Evolutionary conservation across 2,329 filamentous ascomycete genomes (phyloP).

Genomic region (Talaromyces amestolkiae): DNA sequence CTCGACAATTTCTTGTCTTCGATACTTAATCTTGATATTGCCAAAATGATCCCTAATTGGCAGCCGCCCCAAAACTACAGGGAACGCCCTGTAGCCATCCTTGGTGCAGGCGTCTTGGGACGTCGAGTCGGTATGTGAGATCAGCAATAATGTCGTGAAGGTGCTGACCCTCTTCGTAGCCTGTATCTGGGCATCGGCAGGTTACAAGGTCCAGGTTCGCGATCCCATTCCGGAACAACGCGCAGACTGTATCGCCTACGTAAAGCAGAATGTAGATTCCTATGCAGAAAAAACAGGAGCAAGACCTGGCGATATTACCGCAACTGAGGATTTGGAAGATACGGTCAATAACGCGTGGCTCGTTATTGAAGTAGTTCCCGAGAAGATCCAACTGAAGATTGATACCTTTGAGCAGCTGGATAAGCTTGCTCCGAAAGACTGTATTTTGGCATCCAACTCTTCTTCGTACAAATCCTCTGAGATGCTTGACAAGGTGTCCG

Average conservation of each 20-base stretch:
- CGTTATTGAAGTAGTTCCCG: slow-evolving; percentile 2
- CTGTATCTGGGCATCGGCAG: slow-evolving; percentile 35
- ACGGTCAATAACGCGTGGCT: neutral
- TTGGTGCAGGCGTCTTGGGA: slow-evolving; percentile 36
- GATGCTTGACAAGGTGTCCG: slow-evolving; percentile 47
- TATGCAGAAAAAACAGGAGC: neutral
- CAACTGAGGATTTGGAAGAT: neutral
- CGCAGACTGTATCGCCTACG: slow-evolving; percentile 22
- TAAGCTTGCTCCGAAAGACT: slow-evolving; percentile 42
- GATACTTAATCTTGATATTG: no score
- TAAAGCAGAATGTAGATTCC: neutral
- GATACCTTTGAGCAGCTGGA: slow-evolving; percentile 35
- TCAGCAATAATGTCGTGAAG: no score
- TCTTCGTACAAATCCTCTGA: slow-evolving; percentile 53
- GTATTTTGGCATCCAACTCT: slow-evolving; percentile 52
- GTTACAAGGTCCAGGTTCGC: slow-evolving; percentile 30
- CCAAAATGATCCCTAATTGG: no score
- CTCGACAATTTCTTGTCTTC: no score
- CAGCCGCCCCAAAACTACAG: no score
- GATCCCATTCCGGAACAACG: slow-evolving; percentile 34
- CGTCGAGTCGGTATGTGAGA: slow-evolving; percentile 34
- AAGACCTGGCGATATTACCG: no score
- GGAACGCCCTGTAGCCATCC: no score
- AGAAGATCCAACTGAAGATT: slow-evolving; percentile 2
- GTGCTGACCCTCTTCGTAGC: slow-evolving; percentile 18